Evolutionary conservation across 495 filamentous ascomycete species (phyloP), one percentile per base, ranked within the genome.

Genomic region (Peziza echinospora): DNA sequence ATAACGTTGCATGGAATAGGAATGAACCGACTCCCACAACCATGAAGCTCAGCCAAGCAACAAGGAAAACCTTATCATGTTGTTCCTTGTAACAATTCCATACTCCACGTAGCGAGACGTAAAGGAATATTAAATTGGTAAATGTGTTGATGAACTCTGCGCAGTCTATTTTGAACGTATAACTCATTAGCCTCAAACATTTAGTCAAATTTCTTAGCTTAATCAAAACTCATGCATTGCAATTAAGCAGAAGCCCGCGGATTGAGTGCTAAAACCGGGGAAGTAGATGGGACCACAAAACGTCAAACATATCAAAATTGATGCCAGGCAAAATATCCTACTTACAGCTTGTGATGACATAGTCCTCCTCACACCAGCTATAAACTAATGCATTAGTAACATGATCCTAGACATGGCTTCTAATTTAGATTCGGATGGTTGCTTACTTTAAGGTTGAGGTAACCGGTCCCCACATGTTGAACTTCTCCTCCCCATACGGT

Each of bases 21-120:
- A 86, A 84, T 51, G 79, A 84, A 7, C 84, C 84, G 7, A 71
- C 65, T 10, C 84, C 84, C 2, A 92, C 81, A n/a, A 82, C 59
- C 1, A 85, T 62, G 58, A 85, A 89, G 24, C 84, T 84, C 45
- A 71, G 51, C 52, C 74, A 84, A 21, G 76, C 70, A 7, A 85
- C 67, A 45, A 74, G 47, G 62, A 87, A 89, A 37, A 89, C 73
- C 47, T 61, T 63, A 47, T 83, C 78, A 61, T 89, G 84, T 24
- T 70, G 63, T 62, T 86, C 67, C 47, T 68, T 69, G 11, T 73
- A 57, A 55, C 81, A 84, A 61, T 73, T 82, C 25, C 68, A 64
- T 47, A 86, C 68, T 3, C 84, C 84, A 54, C 76, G 80, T 53
- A 74, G 54, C 1, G 80, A 81, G 10, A 87, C 67, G 58, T 65